Percentiles rank a stretch among this genome's conserved stretches.
Conservation (phyloP, 768 basidiomycete species). For the Lepiota venenata region DNA sequence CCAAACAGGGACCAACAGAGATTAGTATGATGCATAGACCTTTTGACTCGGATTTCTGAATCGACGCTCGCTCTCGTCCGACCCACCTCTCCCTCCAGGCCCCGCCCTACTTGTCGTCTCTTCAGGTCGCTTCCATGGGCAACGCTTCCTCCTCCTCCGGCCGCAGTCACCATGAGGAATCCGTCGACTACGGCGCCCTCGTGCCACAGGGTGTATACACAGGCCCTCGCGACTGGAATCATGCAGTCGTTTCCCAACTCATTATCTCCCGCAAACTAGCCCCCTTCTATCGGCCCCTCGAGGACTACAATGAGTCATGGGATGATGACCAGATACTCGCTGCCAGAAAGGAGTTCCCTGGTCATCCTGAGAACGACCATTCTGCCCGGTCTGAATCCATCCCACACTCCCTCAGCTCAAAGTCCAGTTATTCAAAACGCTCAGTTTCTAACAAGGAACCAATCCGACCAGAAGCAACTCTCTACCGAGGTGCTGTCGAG, state of each 20-base stretch:
- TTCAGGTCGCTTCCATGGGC: constrained; percentile 51
- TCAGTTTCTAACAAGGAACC: constrained; percentile 60
- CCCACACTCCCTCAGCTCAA: constrained; percentile 26
- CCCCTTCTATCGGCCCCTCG: constrained; percentile 94
- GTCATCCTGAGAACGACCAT: constrained; percentile 41
- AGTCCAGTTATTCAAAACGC: constrained; percentile 50
- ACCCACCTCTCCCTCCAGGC: constrained; percentile 4
- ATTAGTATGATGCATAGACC: constrained; percentile 20
- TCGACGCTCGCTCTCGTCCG: constrained; percentile 16
- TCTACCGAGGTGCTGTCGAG: constrained; percentile 84
- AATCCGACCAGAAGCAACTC: constrained; percentile 67
- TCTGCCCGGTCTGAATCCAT: constrained; percentile 43
- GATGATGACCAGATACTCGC: constrained; percentile 84
- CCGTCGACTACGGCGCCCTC: constrained; percentile 80
- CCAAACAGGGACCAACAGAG: constrained; percentile 37
- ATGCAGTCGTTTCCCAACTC: constrained; percentile 79
- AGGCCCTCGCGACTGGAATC: constrained; percentile 85
- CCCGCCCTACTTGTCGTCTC: background rate
- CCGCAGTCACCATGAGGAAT: constrained; percentile 73
- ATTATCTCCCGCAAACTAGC: constrained; percentile 87
- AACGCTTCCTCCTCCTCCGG: constrained; percentile 77
- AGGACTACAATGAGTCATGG: constrained; percentile 90
- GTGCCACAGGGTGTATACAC: constrained; percentile 86
- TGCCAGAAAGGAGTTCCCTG: constrained; percentile 67
- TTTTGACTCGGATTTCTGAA: constrained; percentile 24